These are phyloP conservation scores for Bipolaris victoriae DNA, from an alignment of 2,329 filamentous ascomycete species.

Conservation along the genomic window DNA sequence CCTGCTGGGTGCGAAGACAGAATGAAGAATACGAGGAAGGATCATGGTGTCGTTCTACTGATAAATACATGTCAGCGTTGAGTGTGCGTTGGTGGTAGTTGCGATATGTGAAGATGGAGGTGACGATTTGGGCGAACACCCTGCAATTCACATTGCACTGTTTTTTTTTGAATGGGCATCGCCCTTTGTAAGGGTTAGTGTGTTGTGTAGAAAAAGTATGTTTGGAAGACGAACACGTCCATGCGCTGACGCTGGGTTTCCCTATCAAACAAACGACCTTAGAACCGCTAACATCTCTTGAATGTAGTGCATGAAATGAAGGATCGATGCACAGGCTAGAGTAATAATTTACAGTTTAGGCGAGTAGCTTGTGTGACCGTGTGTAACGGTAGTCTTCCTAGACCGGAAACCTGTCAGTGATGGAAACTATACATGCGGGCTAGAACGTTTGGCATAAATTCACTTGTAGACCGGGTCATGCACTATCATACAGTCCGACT, in stretches of 20 bases:
- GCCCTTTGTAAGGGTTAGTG: neutral
- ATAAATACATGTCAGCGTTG: neutral
- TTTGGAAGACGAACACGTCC: slow-evolving; percentile 18
- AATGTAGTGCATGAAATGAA: neutral
- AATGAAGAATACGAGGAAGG: neutral
- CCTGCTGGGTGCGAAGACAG: neutral
- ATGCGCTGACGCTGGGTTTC: neutral
- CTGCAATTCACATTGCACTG: slow-evolving; percentile 2
- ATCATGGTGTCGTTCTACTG: neutral
- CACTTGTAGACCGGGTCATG: neutral
- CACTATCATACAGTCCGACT: neutral
- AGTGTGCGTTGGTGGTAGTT: slow-evolving; percentile 1
- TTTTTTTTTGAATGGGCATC: neutral
- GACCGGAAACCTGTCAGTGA: neutral
- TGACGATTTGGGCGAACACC: slow-evolving; percentile 18
- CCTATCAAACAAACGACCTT: slow-evolving; percentile 1
- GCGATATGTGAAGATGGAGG: slow-evolving; percentile 22
- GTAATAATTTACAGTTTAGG: neutral
- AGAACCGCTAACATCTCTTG: too few relatives aligned
- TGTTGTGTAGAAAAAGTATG: slow-evolving; percentile 1
- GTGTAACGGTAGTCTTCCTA: neutral
- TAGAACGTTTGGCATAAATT: neutral
- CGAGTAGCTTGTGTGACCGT: neutral
- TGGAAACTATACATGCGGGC: too few relatives aligned
- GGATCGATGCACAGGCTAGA: neutral